Conservation (phyloP, 78 protist genomes). For the Speleostelium caveatum region DNA sequence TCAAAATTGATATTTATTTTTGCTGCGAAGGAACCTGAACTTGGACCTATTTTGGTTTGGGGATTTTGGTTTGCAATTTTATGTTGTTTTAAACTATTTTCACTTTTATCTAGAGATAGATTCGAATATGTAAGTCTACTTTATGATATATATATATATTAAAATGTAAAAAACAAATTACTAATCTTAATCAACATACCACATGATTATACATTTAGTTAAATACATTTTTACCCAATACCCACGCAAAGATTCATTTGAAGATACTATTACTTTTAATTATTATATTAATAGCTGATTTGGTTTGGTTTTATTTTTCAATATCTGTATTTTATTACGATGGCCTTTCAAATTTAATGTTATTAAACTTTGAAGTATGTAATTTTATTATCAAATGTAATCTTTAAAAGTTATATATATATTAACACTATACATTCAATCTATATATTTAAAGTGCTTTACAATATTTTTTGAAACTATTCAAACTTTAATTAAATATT, state of each 20-base stretch:
- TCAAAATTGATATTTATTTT: conserved; percentile 75
- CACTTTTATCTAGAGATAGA: conserved; percentile 82
- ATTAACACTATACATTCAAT: neutral
- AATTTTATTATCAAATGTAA: neutral
- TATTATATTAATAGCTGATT: conserved; percentile 32
- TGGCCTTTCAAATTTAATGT: conserved; percentile 67
- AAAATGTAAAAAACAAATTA: neutral
- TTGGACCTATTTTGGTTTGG: conserved; percentile 44
- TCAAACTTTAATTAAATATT: conserved; percentile 86
- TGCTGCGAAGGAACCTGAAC: conserved; percentile 66
- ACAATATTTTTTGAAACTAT: conserved; percentile 86
- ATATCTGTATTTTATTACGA: conserved; percentile 27
- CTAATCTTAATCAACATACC: neutral
- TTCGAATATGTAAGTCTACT: conserved; percentile 78
- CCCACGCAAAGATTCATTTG: conserved; percentile 73
- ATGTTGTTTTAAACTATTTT: conserved; percentile 80
- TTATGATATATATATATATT: neutral
- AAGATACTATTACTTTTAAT: conserved; percentile 51
- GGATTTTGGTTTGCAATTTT: conserved; percentile 77
- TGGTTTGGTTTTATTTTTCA: conserved; percentile 64
- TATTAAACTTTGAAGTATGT: conserved; percentile 75
- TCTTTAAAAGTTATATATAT: neutral
- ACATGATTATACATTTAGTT: conserved; percentile 16
- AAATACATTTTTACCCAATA: conserved; percentile 77
- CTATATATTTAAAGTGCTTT: conserved; percentile 37